phyloP scores from a whole-genome alignment of 768 basidiomycete species.

The Pisolithus marmoratus region DNA sequence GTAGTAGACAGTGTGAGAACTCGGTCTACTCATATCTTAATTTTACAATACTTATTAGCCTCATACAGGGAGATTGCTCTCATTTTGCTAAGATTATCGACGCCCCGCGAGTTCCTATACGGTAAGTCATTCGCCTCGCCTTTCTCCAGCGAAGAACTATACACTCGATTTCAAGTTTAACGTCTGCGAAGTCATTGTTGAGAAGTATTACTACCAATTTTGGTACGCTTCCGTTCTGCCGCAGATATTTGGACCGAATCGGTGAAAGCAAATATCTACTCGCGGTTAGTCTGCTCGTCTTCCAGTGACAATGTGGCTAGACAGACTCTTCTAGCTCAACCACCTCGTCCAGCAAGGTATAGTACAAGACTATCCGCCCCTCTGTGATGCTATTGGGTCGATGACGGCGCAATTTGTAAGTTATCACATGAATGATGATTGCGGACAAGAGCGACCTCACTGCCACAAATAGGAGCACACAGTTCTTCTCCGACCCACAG shows the following conservation, averaged over 20 bases:
- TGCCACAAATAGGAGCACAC: slow-evolving; percentile 64
- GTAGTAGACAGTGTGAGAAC: slow-evolving; percentile 71
- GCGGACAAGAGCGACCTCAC: slow-evolving; percentile 5
- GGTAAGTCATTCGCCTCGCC: slow-evolving; percentile 41
- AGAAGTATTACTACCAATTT: slow-evolving; percentile 89
- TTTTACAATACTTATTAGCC: background rate
- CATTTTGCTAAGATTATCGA: slow-evolving; percentile 80
- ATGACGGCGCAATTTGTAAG: slow-evolving; percentile 94
- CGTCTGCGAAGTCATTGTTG: slow-evolving; percentile 79
- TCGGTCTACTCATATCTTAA: background rate
- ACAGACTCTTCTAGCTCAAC: slow-evolving; percentile 54
- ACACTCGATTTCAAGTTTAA: slow-evolving; percentile 46
- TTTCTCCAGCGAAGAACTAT: slow-evolving; percentile 1
- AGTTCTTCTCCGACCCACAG: slow-evolving; percentile 76
- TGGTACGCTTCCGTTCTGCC: slow-evolving; percentile 92
- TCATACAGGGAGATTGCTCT: slow-evolving; percentile 76
- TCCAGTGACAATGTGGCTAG: background rate
- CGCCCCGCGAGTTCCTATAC: slow-evolving; percentile 66
- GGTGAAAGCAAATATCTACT: slow-evolving; percentile 93
- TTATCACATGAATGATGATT: background rate
- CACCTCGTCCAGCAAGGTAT: slow-evolving; percentile 84
- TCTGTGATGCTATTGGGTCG: slow-evolving; percentile 75
- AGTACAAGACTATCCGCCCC: slow-evolving; percentile 88
- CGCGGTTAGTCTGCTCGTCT: slow-evolving; percentile 48
- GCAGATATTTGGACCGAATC: slow-evolving; percentile 86